A percentile compares a stretch with the other conserved stretches of the same genome.
Evolutionary conservation across 148 eudicot genomes (phyloP).

Genomic region (Amaranthus cruentus): DNA sequence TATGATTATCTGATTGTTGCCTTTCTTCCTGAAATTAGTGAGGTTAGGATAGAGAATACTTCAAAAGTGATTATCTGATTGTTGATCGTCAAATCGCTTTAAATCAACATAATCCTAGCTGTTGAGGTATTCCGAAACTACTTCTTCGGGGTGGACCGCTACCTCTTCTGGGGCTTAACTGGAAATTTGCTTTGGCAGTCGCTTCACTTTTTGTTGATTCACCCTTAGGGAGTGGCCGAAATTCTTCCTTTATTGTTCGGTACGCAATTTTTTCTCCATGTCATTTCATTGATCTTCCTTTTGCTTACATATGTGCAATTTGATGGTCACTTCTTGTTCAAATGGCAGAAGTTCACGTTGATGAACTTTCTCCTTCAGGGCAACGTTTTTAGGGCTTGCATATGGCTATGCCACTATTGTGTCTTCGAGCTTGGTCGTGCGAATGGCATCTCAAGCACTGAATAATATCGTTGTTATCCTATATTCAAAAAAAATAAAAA

Average conservation of each 20-base stretch:
- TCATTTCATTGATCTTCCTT: background rate
- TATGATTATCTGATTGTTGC: constrained; percentile 71
- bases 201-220: constrained; percentile 66
- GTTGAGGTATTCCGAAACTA: constrained; percentile 48
- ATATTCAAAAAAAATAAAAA: no score
- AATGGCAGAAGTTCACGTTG: background rate
- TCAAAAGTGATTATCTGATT: background rate
- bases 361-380: constrained; percentile 43
- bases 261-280: constrained; percentile 9
- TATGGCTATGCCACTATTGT: constrained; percentile 70
- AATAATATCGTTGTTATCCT: no score
- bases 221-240: constrained; percentile 86
- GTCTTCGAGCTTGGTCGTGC: constrained; percentile 75
- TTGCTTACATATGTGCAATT: background rate
- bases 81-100: background rate
- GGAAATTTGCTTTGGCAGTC: constrained; percentile 53
- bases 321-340: background rate
- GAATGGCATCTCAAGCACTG: constrained; percentile 80
- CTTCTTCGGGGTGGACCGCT: constrained; percentile 85
- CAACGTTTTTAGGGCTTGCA: constrained; percentile 71
- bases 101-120: background rate
- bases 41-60: constrained; percentile 37
- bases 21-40: constrained; percentile 79
- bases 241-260: constrained; percentile 78
- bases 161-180: constrained; percentile 69